phyloP scores from a whole-genome alignment of 768 basidiomycete genomes.

The Sporobolomyces roseus region DNA sequence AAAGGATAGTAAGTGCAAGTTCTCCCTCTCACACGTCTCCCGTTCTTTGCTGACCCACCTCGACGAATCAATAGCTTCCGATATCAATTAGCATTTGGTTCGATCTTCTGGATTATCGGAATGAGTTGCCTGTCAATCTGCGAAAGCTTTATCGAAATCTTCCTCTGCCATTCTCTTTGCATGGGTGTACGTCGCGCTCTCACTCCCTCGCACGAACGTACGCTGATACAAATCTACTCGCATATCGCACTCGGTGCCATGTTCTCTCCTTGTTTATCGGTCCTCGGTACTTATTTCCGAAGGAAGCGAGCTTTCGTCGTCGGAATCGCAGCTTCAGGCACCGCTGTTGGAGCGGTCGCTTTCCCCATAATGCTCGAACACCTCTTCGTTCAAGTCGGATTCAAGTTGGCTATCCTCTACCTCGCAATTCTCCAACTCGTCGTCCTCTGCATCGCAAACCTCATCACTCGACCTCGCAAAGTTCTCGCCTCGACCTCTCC shows the following conservation, averaged over 20 bases:
- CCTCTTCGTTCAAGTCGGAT: constrained; percentile 40
- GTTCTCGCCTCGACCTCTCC: background rate
- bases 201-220: background rate
- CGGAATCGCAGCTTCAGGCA: constrained; percentile 52
- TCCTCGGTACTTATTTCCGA: constrained; percentile 55
- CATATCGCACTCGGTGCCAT: constrained; percentile 55
- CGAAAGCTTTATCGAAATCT: constrained; percentile 24
- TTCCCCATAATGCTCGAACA: constrained; percentile 50
- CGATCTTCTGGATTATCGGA: constrained; percentile 35
- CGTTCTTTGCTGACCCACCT: background rate
- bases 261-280: constrained; percentile 56
- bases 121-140: constrained; percentile 28
- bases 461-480: constrained; percentile 56
- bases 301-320: constrained; percentile 52
- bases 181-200: constrained; percentile 28
- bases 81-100: constrained; percentile 35
- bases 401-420: constrained; percentile 15
- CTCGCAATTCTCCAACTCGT: constrained; percentile 49
- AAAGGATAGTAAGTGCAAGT: constrained; percentile 49
- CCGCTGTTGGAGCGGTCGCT: constrained; percentile 47
- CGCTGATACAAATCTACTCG: constrained; percentile 41
- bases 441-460: constrained; percentile 63
- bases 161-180: constrained; percentile 30
- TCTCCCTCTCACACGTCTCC: background rate
- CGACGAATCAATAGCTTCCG: constrained; percentile 16